Evolutionary conservation across 1,139 yeast species (phyloP).

Genomic region (Entelexis paramagnoliae): DNA sequence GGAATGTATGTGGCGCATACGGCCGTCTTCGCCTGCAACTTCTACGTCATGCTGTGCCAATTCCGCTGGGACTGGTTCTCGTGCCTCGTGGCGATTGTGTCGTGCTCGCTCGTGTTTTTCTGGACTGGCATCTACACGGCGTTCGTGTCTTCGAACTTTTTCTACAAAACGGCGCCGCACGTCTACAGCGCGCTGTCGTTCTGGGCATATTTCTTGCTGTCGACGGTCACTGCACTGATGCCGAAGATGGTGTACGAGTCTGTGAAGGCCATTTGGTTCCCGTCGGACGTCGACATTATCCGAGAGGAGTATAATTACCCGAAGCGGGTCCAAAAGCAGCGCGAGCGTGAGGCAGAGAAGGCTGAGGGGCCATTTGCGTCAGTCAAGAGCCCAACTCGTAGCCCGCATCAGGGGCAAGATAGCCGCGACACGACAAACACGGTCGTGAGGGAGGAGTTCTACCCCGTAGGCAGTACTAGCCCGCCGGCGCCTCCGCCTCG

Average conservation of each 20-base stretch:
- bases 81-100: constrained; percentile 49
- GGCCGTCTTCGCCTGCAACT: constrained; percentile 70
- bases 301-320: constrained; percentile 44
- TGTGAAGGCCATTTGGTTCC: constrained; percentile 49
- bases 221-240: constrained; percentile 57
- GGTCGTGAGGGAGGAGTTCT: background rate
- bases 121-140: constrained; percentile 95
- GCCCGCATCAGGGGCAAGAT: background rate
- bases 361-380: background rate
- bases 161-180: constrained; percentile 67
- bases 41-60: constrained; percentile 70
- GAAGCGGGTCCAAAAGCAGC: constrained; percentile 3
- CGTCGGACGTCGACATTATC: constrained; percentile 73
- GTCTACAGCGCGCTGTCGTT: constrained; percentile 61
- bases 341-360: constrained; percentile 3
- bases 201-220: constrained; percentile 74
- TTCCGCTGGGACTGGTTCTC: constrained; percentile 93
- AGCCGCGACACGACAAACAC: background rate
- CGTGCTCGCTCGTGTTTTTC: constrained; percentile 57
- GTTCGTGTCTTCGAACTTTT: constrained; percentile 49
- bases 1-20: constrained; percentile 76
- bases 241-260: constrained; percentile 68
- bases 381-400: background rate
- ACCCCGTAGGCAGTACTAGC: background rate
- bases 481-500: background rate